Evolutionary conservation across 345 rosid genomes (phyloP), one percentile per base, ranked within the genome.

Genomic region (Salix exigua): DNA sequence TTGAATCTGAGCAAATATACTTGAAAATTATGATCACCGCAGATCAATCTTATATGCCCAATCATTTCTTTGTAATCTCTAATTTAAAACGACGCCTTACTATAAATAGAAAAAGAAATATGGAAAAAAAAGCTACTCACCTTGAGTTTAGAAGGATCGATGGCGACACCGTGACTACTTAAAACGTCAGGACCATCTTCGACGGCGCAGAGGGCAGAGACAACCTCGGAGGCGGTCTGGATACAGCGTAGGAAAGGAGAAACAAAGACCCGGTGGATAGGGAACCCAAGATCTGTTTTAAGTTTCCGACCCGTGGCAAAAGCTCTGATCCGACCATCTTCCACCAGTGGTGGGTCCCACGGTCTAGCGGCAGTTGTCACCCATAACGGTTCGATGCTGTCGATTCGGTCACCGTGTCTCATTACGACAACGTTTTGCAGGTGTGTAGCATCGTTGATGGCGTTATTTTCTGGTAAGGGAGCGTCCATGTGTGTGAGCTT

Each of bases 341-440:
- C 79, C 1, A 81, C 61, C 1, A 95, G 76, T 12, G 93, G 94
- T 0, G 99, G 98, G 78, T 95, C 98, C 98, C 97, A 95, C 0
- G 91, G 96, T 70, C 88, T 80, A 7, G 77, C 75, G 4, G 99
- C 98, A 4, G 84, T 85, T n/a, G 76, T 53, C 4, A 81, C 79
- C 96, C 98, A 95, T 2, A 72, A 73, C 2, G 86, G 88, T 7
- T 89, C 91, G 79, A 83, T 74, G 75, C 84, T 88, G 82, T 95
- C 98, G 65, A 90, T 72, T 17, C 98, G 94, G 75, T 93, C 94
- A 7, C 98, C 98, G 82, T 93, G 99, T 67, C 99, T 87, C 93
- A 95, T 88, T n/a, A 95, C 93, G 78, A 95, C 74, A 33, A 95
- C 85, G 81, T 89, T 84, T 70, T 92, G 98, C 81, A 71, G 66